Percentiles rank a stretch among this genome's conserved stretches.
Evolutionary conservation across 1,139 yeast species (phyloP).

Genomic region (Debaryomyces coudertii): DNA sequence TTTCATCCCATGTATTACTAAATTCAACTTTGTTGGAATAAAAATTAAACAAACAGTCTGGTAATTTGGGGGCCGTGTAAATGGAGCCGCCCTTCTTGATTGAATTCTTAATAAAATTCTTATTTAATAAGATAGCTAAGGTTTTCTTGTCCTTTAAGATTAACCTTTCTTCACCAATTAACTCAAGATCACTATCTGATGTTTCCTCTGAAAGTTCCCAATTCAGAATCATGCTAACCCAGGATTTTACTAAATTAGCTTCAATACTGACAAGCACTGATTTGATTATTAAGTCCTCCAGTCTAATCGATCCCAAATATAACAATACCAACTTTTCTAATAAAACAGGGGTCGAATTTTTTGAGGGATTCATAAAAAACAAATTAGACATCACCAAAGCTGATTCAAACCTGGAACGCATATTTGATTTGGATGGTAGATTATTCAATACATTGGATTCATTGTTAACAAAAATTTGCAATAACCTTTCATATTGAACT

Average conservation of each 20-base stretch:
- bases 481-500: constrained; percentile 53
- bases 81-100: constrained; percentile 26
- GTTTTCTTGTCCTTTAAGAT: constrained; percentile 45
- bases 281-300: constrained; percentile 66
- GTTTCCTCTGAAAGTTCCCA: constrained; percentile 66
- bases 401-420: constrained; percentile 40
- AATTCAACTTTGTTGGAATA: constrained; percentile 3
- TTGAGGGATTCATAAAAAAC: constrained; percentile 48
- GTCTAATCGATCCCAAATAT: constrained; percentile 64
- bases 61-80: constrained; percentile 4
- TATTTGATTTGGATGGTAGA: constrained; percentile 24
- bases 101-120: constrained; percentile 53
- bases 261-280: constrained; percentile 61
- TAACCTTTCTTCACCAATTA: constrained; percentile 47
- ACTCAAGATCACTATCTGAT: constrained; percentile 43
- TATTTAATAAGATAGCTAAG: constrained; percentile 60
- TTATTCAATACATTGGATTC: constrained; percentile 34
- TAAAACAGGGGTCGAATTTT: constrained; percentile 49
- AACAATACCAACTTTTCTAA: constrained; percentile 52
- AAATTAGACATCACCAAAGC: constrained; percentile 48
- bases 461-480: constrained; percentile 69
- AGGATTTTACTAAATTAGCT: constrained; percentile 45
- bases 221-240: constrained; percentile 61
- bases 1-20: constrained; percentile 19
- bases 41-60: constrained; percentile 3